Percentiles rank a stretch among this genome's conserved stretches.
Conservation (phyloP, 1,284 basidiomycete species). For the Leucoagaricus sp. region DNA sequence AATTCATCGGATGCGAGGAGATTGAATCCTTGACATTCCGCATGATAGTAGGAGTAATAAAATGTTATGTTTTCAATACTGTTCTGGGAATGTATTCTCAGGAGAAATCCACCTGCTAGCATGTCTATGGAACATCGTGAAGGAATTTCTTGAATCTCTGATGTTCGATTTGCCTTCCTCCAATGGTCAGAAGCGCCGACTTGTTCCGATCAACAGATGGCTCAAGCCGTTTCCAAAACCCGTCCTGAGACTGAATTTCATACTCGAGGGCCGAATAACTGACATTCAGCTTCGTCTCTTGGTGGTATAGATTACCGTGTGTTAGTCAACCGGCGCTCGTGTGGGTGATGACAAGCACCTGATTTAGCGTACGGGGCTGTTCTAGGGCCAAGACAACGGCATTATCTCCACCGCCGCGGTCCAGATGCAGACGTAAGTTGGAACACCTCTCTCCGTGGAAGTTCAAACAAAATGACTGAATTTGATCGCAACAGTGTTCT, state of each 20-base stretch:
- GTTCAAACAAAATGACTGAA: conserved; percentile 19
- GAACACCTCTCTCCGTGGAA: conserved; percentile 28
- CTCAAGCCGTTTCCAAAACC: conserved; percentile 11
- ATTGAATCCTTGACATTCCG: conserved; percentile 10
- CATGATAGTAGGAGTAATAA: conserved; percentile 2
- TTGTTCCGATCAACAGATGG: conserved; percentile 34
- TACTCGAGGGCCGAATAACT: neutral
- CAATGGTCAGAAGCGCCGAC: conserved; percentile 28
- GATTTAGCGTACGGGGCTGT: conserved; percentile 1
- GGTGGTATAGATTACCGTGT: neutral
- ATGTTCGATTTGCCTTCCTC: conserved; percentile 5
- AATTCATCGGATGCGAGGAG: conserved; percentile 19
- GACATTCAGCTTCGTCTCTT: conserved; percentile 3
- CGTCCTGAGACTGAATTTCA: neutral
- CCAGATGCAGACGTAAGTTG: conserved; percentile 27
- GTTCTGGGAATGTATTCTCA: conserved; percentile 13
- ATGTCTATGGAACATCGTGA: conserved; percentile 14
- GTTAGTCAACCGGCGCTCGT: neutral
- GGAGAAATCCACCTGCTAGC: conserved; percentile 7
- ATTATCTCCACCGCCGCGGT: conserved; percentile 37
- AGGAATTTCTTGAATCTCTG: conserved; percentile 10
- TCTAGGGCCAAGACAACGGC: conserved; percentile 19
- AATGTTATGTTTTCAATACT: conserved; percentile 11
- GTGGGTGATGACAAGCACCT: conserved; percentile 1
- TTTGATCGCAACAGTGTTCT: conserved; percentile 25